phyloP scores from a whole-genome alignment of 371 early-diverging fungal genomes.

The Mortierella sp. region DNA sequence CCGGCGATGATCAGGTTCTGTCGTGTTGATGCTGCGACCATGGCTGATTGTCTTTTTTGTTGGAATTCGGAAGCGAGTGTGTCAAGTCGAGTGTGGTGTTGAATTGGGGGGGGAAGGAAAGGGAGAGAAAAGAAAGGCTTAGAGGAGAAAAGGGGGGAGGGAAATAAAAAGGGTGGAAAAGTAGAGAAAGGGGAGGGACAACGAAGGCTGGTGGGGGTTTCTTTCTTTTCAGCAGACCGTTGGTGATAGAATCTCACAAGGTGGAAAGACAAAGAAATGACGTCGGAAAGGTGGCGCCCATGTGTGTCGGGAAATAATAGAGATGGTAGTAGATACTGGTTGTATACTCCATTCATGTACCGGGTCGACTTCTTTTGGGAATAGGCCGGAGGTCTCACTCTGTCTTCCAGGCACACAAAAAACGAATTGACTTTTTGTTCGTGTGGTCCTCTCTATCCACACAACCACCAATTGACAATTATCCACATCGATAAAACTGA shows the following conservation, averaged over 20 bases:
- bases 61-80: neutral
- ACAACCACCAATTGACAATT: neutral
- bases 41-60: neutral
- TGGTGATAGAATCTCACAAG: neutral
- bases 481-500: neutral
- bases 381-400: neutral
- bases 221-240: neutral
- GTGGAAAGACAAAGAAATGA: neutral
- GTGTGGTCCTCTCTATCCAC: no score
- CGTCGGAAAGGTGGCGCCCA: slow-evolving; percentile 7
- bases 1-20: slow-evolving; percentile 47
- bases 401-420: neutral
- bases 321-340: no score
- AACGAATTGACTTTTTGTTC: no score
- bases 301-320: neutral
- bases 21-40: slow-evolving; percentile 46
- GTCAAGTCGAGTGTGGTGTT: neutral
- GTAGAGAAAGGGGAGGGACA: neutral
- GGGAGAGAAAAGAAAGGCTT: neutral
- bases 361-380: slow-evolving; percentile 4
- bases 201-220: neutral
- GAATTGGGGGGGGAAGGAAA: neutral
- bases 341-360: neutral
- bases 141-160: neutral
- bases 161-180: neutral